Evolutionary conservation across 441 rosid species (phyloP), one percentile per base, ranked within the genome.

Genomic region (Geranium incanum): DNA sequence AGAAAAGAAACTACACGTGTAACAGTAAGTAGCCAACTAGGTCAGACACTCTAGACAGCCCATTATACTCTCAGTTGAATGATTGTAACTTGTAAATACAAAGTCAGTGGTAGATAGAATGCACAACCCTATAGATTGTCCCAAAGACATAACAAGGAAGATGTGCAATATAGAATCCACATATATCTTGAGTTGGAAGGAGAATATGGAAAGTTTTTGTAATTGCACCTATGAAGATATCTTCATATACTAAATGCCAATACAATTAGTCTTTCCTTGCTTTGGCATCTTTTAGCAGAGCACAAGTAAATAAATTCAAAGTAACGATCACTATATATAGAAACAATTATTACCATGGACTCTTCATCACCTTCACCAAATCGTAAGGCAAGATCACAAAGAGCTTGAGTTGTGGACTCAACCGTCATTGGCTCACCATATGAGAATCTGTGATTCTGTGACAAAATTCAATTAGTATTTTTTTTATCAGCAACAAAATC

Each of bases 351-450:
- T 86, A 95, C 97, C 99, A 95, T 95, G 68, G 99, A 90, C 74
- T 95, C 99, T 81, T 94, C 99, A 37, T 94, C 99, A 66, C 98
- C 98, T 89, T 94, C 98, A 74, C 98, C 98, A 80, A 91, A 91
- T 52, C 97, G 85, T 70, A 94, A 81, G 48, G 98, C 98, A 65
- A 92, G 84, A 77, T 95, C 97, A 83, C 99, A 95, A 38, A 90
- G 86, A 4, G 97, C 97, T 81, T 95, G 97, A 13, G 97, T 95
- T 43, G 99, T 89, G 13, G 99, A 92, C 80, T 94, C 99, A n/a
- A 94, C 95, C 5, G 96, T 89, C 97, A 92, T 95, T 50, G 96
- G 99, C 82, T 90, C 99, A 74, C 97, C 97, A 70, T 92, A 92
- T 0, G 99, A 92, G 87, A 95, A 95, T 74, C 95, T 86, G 68